Base-by-base conservation (phyloP, 768 basidiomycete species). In the Rhizopogon sp. region DNA sequence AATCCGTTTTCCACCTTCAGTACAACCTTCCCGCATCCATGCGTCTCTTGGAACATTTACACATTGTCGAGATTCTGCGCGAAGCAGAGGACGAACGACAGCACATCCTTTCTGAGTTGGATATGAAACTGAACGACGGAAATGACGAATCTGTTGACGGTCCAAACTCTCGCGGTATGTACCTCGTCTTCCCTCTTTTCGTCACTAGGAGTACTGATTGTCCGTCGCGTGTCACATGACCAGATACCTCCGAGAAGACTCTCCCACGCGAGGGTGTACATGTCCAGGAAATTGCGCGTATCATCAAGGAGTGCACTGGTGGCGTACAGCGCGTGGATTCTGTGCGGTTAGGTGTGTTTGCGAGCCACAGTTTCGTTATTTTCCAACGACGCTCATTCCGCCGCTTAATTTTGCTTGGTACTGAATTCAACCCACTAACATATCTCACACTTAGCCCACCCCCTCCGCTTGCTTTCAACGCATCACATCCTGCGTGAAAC, bases 1-100 rank as follows among this genome's bases (percentile, higher is more conserved):
- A 13, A 14, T 17, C 3, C 17, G 8, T 35, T 14, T 41, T 2
- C 1, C 13, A 35, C 46, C 13, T 14, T 22, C 20, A 89, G 85
- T 89, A 88, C 61, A 85, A 88, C 62, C 73, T 90, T 16, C 86
- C 89, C 0, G 81, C 86, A 4, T 89, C 87, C 63, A 73, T 91
- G 68, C 82, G 88, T 17, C 75, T 90, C 33, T 66, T 90, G 14
- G 88, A 90, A 65, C 83, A 85, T 3, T 79, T 87, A 1, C 84
- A 90, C 62, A 77, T 82, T 28, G 78, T 79, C 6, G 89, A 91
- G 64, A 80, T 90, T 13, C 73, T 91, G 1, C 79, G 84, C 9
- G 84, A 82, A 53, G 82, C 83, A 13, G 87, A 85, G 1, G 73
- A 79, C 0, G 56, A 64, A 29, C 59, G 53, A 8, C 58, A 54